Conservation (phyloP, 345 rosid species). For the Cochlearia excelsa region DNA sequence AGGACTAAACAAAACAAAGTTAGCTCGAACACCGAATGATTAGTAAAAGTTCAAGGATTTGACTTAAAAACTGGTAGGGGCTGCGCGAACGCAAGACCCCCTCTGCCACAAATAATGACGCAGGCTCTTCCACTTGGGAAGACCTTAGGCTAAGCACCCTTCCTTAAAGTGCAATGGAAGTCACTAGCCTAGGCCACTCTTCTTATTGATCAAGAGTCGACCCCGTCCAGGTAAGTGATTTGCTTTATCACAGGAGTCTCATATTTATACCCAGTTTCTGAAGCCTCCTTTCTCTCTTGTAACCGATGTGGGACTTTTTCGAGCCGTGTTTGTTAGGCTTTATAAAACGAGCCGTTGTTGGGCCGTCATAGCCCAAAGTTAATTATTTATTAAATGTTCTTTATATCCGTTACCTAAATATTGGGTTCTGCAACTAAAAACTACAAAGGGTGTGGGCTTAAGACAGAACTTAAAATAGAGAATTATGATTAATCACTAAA, state of each 20-base stretch:
- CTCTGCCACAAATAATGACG: slow-evolving; percentile 57
- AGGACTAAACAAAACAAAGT: too few species aligned
- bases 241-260: accelerated
- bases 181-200: slow-evolving; percentile 42
- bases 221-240: slow-evolving; percentile 44
- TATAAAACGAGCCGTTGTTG: too few species aligned
- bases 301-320: slow-evolving; percentile 29
- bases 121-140: slow-evolving; percentile 54
- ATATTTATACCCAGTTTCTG: neutral
- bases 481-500: neutral
- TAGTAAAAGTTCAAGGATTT: too few species aligned
- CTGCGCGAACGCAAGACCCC: slow-evolving; percentile 65
- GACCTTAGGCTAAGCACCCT: slow-evolving; percentile 44
- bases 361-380: too few species aligned
- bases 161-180: slow-evolving; percentile 39
- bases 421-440: too few species aligned
- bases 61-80: slow-evolving; percentile 29
- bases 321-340: too few species aligned
- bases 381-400: too few species aligned
- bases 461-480: too few species aligned
- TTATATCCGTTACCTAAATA: too few species aligned
- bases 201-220: slow-evolving; percentile 37
- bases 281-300: neutral
- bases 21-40: too few species aligned
- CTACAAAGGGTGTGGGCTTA: too few species aligned